Evolutionary conservation across 148 eudicot species (phyloP).

Genomic region (Silene latifolia): DNA sequence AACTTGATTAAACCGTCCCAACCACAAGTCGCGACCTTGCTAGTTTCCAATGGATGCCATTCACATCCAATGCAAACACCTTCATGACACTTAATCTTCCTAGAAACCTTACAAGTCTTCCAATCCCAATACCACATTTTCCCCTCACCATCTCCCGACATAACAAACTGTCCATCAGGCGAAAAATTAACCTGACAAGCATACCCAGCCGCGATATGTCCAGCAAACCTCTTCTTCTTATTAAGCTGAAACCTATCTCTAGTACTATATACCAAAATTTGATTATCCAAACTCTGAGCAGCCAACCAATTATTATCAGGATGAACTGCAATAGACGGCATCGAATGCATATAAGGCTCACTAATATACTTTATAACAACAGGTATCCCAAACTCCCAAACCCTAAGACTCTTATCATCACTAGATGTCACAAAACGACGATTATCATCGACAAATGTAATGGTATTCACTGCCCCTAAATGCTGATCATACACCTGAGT

Average conservation of each 20-base stretch:
- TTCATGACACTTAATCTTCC: constrained; percentile 82
- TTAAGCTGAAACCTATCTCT: constrained; percentile 91
- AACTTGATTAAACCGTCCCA: constrained; percentile 98
- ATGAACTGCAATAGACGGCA: constrained; percentile 86
- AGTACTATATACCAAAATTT: constrained; percentile 87
- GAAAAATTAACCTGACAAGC: constrained; percentile 98
- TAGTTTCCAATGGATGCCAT: constrained; percentile 96
- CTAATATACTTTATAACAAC: constrained; percentile 97
- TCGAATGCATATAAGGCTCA: constrained; percentile 98
- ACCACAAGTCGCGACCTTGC: constrained; percentile 98
- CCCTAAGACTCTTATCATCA: constrained; percentile 91
- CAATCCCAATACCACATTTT: constrained; percentile 99
- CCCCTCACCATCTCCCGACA: constrained; percentile 99
- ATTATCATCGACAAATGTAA: constrained; percentile 91
- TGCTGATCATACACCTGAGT: constrained; percentile 99
- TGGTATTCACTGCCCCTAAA: constrained; percentile 93
- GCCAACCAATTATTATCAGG: constrained; percentile 92
- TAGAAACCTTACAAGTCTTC: constrained; percentile 90
- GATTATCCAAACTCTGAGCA: constrained; percentile 95
- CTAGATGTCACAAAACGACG: constrained; percentile 92
- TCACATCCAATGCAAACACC: constrained; percentile 86
- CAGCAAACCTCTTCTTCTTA: constrained; percentile 95
- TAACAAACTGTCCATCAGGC: constrained; percentile 95
- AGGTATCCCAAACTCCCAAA: constrained; percentile 97
- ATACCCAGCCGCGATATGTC: constrained; percentile 91